These are phyloP conservation scores for Penicillium bialowiezense DNA, from an alignment of 495 filamentous ascomycete genomes.

Conservation along the genomic window DNA sequence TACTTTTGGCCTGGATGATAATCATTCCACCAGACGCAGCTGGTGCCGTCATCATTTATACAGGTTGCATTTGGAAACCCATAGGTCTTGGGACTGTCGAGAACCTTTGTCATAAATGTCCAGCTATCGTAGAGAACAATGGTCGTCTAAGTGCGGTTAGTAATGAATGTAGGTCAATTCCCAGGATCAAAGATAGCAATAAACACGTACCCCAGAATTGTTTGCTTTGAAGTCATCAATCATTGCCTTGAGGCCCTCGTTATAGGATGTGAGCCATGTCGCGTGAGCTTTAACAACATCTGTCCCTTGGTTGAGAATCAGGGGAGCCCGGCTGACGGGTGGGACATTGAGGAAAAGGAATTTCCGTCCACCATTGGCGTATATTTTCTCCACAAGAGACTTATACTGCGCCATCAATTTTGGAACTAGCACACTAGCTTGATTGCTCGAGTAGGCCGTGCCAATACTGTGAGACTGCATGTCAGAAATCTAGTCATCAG, in stretches of 20 bases:
- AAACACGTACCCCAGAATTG: slow-evolving; percentile 28
- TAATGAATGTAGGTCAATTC: neutral
- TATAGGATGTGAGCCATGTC: slow-evolving; percentile 31
- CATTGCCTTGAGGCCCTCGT: slow-evolving; percentile 25
- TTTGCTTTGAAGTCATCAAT: slow-evolving; percentile 21
- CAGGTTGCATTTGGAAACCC: slow-evolving; percentile 31
- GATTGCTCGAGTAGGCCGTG: slow-evolving; percentile 53
- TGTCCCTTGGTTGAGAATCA: slow-evolving; percentile 34
- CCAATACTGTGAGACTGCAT: slow-evolving; percentile 44
- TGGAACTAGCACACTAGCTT: slow-evolving; percentile 42
- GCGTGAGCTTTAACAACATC: slow-evolving; percentile 22
- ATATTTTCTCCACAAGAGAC: slow-evolving; percentile 53
- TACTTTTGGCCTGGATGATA: slow-evolving; percentile 39
- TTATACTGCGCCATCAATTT: slow-evolving; percentile 59
- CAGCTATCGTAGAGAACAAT: slow-evolving; percentile 34
- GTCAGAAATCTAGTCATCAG: neutral
- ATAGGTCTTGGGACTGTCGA: slow-evolving; percentile 50
- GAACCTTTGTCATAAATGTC: slow-evolving; percentile 46
- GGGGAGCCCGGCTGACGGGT: slow-evolving; percentile 63
- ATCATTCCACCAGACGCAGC: slow-evolving; percentile 41
- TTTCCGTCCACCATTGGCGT: slow-evolving; percentile 64
- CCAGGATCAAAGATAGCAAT: no score
- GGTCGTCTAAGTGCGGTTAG: slow-evolving; percentile 11
- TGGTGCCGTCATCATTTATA: slow-evolving; percentile 29
- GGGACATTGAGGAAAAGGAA: slow-evolving; percentile 77